These are phyloP conservation scores for Dactylella cylindrospora DNA, from an alignment of 2,329 filamentous ascomycete species.

Conservation along the genomic window DNA sequence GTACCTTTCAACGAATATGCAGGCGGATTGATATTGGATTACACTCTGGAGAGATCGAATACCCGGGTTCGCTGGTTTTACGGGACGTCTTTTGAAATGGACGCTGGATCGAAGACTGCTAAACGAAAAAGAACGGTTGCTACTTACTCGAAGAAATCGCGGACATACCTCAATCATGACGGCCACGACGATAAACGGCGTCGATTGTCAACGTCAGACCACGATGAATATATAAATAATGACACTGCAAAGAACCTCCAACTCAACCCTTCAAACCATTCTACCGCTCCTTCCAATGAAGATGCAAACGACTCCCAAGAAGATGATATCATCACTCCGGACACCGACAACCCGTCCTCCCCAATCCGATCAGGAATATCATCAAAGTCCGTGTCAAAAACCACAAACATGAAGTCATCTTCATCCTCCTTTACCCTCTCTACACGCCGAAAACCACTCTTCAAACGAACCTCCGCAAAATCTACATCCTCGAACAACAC, in stretches of 20 bases:
- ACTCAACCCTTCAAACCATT: too few species aligned
- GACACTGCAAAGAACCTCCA: too few species aligned
- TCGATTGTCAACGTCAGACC: constrained; percentile 7
- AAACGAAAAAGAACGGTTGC: constrained; percentile 19
- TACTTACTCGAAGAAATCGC: constrained; percentile 34
- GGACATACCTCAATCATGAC: constrained; percentile 16
- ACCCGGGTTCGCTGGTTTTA: too few species aligned
- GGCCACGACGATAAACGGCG: constrained; percentile 8
- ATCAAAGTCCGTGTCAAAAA: too few species aligned
- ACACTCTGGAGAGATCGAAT: too few species aligned
- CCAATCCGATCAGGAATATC: background rate
- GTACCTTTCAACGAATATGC: too few species aligned
- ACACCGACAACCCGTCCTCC: background rate
- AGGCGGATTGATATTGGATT: too few species aligned
- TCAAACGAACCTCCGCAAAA: constrained; percentile 29
- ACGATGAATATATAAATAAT: background rate
- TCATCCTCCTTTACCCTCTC: constrained; percentile 23
- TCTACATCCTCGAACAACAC: constrained; percentile 4
- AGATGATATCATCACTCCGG: background rate
- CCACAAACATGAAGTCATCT: constrained; percentile 5
- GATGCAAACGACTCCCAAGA: background rate
- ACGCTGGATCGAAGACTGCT: too few species aligned
- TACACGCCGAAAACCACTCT: constrained; percentile 26
- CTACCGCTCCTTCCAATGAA: too few species aligned
- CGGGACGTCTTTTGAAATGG: too few species aligned